These are phyloP conservation scores for Fraxinus greggii DNA, from an alignment of 305 asterid species.

Conservation along the genomic window DNA sequence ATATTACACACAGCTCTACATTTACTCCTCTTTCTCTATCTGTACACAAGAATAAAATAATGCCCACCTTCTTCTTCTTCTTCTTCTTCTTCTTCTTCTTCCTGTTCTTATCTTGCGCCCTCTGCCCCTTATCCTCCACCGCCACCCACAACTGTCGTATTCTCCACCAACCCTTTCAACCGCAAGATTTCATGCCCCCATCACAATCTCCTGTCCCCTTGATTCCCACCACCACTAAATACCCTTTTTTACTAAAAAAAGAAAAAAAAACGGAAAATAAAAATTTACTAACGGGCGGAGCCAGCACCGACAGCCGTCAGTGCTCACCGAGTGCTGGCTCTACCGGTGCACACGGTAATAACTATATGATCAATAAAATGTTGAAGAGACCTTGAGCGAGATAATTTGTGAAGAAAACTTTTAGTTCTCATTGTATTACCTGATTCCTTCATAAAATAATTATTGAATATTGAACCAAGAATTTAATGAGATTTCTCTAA, in stretches of 20 bases:
- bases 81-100: slow-evolving; percentile 25
- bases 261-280: not conserved
- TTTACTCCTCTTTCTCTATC: not conserved
- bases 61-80: slow-evolving; percentile 30
- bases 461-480: slow-evolving; percentile 11
- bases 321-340: not conserved
- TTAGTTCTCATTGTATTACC: not conserved
- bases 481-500: slow-evolving; percentile 3
- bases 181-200: slow-evolving; percentile 46
- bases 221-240: slow-evolving; percentile 41
- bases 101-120: slow-evolving; percentile 31
- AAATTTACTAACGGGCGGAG: not conserved
- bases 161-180: slow-evolving; percentile 75
- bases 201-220: slow-evolving; percentile 41
- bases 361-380: slow-evolving; percentile 19
- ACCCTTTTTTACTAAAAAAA: slow-evolving; percentile 31
- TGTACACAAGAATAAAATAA: slow-evolving; percentile 21
- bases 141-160: slow-evolving; percentile 51
- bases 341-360: slow-evolving; percentile 4
- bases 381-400: slow-evolving; percentile 2
- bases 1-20: not conserved
- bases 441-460: slow-evolving; percentile 1
- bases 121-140: slow-evolving; percentile 15
- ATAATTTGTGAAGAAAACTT: slow-evolving; percentile 13
- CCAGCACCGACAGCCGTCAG: not conserved